phyloP scores from a whole-genome alignment of 2,329 filamentous ascomycete genomes.

The Rasamsonia emersonii region DNA sequence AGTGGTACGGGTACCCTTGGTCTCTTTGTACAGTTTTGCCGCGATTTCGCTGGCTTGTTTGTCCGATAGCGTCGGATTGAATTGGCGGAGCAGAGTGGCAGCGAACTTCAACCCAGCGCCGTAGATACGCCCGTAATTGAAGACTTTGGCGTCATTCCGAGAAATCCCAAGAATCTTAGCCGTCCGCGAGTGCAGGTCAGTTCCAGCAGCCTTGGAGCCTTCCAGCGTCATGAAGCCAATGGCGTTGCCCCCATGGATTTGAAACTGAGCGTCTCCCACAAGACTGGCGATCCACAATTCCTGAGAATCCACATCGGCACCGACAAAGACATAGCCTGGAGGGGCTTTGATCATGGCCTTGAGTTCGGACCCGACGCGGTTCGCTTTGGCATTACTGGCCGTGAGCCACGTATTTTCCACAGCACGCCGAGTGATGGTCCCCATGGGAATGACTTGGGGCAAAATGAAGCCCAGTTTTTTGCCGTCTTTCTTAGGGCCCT shows the following conservation, averaged over 20 bases:
- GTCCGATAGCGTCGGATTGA: constrained; percentile 79
- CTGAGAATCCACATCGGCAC: constrained; percentile 93
- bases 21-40: constrained; percentile 72
- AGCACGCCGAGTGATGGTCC: constrained; percentile 84
- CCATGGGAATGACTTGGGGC: constrained; percentile 96
- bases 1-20: constrained; percentile 80
- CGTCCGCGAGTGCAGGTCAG: constrained; percentile 88
- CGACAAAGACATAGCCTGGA: constrained; percentile 84
- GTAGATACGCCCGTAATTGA: constrained; percentile 98
- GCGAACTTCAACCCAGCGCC: constrained; percentile 96
- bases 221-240: constrained; percentile 99
- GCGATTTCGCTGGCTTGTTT: constrained; percentile 68
- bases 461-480: constrained; percentile 69
- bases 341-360: constrained; percentile 96
- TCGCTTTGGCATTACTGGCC: constrained; percentile 92
- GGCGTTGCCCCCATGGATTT: constrained; percentile 90
- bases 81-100: constrained; percentile 79
- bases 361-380: constrained; percentile 89
- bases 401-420: constrained; percentile 99
- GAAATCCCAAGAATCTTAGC: constrained; percentile 88
- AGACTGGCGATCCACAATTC: constrained; percentile 97
- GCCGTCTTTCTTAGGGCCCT: constrained; percentile 6
- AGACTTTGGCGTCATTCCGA: constrained; percentile 90
- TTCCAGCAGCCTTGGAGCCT: constrained; percentile 87
- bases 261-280: constrained; percentile 88